phyloP scores from a whole-genome alignment of 345 rosid genomes.

The Dimocarpus longan region DNA sequence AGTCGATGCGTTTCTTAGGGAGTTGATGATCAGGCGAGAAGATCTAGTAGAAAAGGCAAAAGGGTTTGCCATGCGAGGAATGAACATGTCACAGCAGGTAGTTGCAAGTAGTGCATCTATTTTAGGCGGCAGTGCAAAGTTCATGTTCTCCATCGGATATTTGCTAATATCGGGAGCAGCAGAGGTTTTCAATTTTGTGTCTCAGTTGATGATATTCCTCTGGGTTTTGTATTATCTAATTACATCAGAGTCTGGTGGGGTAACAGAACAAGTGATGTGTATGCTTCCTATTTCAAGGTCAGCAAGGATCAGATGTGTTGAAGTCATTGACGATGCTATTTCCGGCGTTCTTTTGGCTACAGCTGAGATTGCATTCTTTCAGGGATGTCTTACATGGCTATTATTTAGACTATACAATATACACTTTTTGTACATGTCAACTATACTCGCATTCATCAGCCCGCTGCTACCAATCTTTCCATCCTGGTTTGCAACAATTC shows the following conservation, averaged over 20 bases:
- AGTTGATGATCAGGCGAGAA: constrained; percentile 72
- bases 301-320: constrained; percentile 70
- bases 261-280: constrained; percentile 84
- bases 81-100: constrained; percentile 72
- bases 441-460: constrained; percentile 76
- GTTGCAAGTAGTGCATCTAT: constrained; percentile 75
- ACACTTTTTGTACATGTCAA: constrained; percentile 87
- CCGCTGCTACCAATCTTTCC: constrained; percentile 85
- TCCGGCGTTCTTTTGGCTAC: constrained; percentile 95
- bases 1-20: constrained; percentile 69
- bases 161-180: constrained; percentile 86
- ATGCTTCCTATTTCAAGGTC: constrained; percentile 78
- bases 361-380: constrained; percentile 87
- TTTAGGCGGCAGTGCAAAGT: constrained; percentile 71
- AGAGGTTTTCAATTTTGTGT: constrained; percentile 86
- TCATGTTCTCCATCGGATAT: constrained; percentile 63
- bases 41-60: constrained; percentile 88
- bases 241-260: constrained; percentile 95
- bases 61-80: constrained; percentile 75
- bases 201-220: constrained; percentile 80
- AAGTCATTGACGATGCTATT: constrained; percentile 82
- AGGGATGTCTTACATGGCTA: constrained; percentile 97
- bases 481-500: constrained; percentile 85
- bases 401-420: constrained; percentile 76
- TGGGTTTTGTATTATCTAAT: constrained; percentile 86